These are phyloP conservation scores for Apium graveolens DNA, from an alignment of 129 eudicot genomes.

Conservation along the genomic window DNA sequence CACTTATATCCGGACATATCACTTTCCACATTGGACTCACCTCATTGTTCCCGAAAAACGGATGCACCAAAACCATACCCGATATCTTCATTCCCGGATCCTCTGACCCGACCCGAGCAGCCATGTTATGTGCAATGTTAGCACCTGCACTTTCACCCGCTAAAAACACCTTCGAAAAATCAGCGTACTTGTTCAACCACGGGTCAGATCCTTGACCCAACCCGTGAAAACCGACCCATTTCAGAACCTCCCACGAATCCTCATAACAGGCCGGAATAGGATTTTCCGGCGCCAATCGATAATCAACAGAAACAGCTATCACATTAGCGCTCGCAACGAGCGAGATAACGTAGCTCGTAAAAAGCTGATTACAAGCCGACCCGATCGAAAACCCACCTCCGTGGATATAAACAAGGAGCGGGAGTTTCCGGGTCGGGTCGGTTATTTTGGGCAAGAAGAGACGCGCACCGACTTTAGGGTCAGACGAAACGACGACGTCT, in stretches of 20 bases:
- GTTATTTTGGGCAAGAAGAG: slow-evolving; percentile 31
- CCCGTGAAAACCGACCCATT: slow-evolving; percentile 38
- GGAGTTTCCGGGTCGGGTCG: slow-evolving; percentile 27
- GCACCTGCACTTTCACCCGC: slow-evolving; percentile 70
- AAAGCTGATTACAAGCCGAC: slow-evolving; percentile 26
- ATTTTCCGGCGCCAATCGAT: slow-evolving; percentile 41
- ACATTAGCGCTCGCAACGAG: slow-evolving; percentile 25
- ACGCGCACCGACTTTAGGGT: slow-evolving; percentile 28
- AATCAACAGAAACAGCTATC: slow-evolving; percentile 39
- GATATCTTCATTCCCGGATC: slow-evolving; percentile 23
- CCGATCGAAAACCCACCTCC: slow-evolving; percentile 46
- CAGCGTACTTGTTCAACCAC: slow-evolving; percentile 38
- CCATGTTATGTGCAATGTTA: slow-evolving; percentile 38
- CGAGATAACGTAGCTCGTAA: slow-evolving; percentile 20
- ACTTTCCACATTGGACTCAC: slow-evolving; percentile 37
- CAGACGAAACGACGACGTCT: slow-evolving; percentile 27
- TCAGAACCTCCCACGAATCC: slow-evolving; percentile 44
- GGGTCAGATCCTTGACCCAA: slow-evolving; percentile 32
- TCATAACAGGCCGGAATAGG: slow-evolving; percentile 36
- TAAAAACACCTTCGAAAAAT: slow-evolving; percentile 38
- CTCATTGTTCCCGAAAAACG: slow-evolving; percentile 32
- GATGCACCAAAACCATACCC: slow-evolving; percentile 46
- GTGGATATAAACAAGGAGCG: slow-evolving; percentile 43
- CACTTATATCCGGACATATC: slow-evolving; percentile 37
- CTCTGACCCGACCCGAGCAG: slow-evolving; percentile 22